Percentiles rank a stretch among this genome's conserved stretches.
Conservation (phyloP, 2,329 filamentous ascomycete genomes). For the Colletotrichum tanaceti region DNA sequence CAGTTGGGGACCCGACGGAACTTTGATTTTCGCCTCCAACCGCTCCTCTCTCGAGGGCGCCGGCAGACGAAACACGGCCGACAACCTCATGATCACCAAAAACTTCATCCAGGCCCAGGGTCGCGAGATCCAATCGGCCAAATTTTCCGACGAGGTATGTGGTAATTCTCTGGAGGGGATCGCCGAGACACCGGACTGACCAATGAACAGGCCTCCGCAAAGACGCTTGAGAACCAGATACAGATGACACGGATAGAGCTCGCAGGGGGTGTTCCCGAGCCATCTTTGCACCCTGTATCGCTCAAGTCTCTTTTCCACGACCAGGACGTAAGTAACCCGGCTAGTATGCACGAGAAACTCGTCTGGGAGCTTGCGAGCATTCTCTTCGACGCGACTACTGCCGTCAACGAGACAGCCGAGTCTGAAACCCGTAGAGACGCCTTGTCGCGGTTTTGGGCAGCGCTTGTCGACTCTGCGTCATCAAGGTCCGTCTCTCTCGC, state of each 20-base stretch:
- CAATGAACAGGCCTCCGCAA: constrained; percentile 63
- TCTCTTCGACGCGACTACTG: constrained; percentile 75
- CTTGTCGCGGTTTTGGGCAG: constrained; percentile 75
- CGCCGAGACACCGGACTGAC: constrained; percentile 38
- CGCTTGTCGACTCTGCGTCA: constrained; percentile 71
- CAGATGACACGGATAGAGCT: constrained; percentile 64
- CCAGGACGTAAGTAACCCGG: constrained; percentile 56
- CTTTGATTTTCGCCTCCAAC: constrained; percentile 69
- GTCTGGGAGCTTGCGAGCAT: constrained; percentile 90
- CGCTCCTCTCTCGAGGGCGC: constrained; percentile 40
- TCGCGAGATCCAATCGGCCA: constrained; percentile 73
- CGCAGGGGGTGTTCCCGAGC: constrained; percentile 70
- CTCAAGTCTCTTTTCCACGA: constrained; percentile 56
- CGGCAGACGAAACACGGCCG: constrained; percentile 52
- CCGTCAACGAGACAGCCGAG: constrained; percentile 54
- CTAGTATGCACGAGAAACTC: constrained; percentile 72
- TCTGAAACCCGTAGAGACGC: constrained; percentile 66
- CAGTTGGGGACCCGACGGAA: constrained; percentile 80
- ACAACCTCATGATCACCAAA: constrained; percentile 65
- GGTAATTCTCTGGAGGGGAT: not conserved
- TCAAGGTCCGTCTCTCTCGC: constrained; percentile 68
- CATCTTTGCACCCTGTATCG: constrained; percentile 56
- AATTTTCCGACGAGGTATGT: constrained; percentile 67
- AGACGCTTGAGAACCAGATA: constrained; percentile 66
- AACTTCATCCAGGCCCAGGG: constrained; percentile 71